phyloP scores from a whole-genome alignment of 345 rosid species.

The Brassica cretica region DNA sequence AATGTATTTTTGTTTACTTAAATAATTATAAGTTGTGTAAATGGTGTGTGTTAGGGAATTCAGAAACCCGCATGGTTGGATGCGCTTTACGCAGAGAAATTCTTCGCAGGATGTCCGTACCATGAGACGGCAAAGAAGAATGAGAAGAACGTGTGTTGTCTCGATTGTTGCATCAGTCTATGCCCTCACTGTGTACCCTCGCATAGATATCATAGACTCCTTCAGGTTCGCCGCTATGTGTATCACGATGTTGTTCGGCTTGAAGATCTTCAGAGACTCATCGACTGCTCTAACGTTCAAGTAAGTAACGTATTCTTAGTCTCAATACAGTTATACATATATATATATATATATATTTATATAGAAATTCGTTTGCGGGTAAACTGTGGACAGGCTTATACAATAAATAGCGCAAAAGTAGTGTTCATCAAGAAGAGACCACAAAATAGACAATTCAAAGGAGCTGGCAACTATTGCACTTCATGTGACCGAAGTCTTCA shows the following conservation, averaged over 20 bases:
- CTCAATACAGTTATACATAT: neutral
- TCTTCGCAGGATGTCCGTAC: slow-evolving; percentile 70
- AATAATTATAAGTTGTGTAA: neutral
- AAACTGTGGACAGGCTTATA: slow-evolving; percentile 63
- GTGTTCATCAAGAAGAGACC: slow-evolving; percentile 97
- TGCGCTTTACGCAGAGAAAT: slow-evolving; percentile 75
- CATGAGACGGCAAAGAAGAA: slow-evolving; percentile 89
- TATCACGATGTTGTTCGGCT: slow-evolving; percentile 95
- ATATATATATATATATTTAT: neutral
- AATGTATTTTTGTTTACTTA: neutral
- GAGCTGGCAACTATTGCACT: slow-evolving; percentile 86
- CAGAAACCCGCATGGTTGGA: slow-evolving; percentile 93
- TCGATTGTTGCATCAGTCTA: slow-evolving; percentile 87
- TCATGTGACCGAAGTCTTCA: slow-evolving; percentile 97
- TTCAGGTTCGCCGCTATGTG: slow-evolving; percentile 92
- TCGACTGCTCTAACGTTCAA: slow-evolving; percentile 96
- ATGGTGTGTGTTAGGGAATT: slow-evolving; percentile 52
- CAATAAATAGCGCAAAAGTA: slow-evolving; percentile 90
- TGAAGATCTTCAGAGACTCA: slow-evolving; percentile 86
- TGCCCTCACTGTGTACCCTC: slow-evolving; percentile 93
- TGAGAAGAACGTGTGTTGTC: slow-evolving; percentile 85
- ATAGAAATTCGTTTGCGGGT: neutral
- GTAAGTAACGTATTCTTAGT: slow-evolving; percentile 35
- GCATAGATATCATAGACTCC: slow-evolving; percentile 86
- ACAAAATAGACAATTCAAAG: slow-evolving; percentile 90